Conservation (phyloP, 331 rosid genomes). For the Quercus tomentella region DNA sequence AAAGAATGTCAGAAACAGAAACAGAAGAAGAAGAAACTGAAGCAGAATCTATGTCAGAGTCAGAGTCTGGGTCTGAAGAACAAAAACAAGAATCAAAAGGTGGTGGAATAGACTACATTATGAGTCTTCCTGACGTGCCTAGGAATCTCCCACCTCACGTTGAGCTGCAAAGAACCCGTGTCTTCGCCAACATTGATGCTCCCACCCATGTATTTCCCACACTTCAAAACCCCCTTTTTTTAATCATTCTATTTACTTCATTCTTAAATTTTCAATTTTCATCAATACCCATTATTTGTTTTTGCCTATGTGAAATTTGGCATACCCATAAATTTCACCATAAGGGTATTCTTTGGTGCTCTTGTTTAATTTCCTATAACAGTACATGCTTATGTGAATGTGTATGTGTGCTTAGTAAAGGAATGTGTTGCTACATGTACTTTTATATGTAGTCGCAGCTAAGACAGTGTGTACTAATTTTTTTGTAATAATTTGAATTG, state of each 20-base stretch:
- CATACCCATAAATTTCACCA: not conserved
- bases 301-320: too few relatives aligned
- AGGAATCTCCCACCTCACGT: constrained; percentile 58
- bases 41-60: constrained; percentile 22
- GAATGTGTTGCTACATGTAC: too few relatives aligned
- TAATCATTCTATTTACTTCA: not conserved
- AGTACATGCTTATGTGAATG: not conserved
- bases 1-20: constrained; percentile 18
- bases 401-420: not conserved
- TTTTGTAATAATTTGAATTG: not conserved
- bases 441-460: too few relatives aligned
- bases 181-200: constrained; percentile 74
- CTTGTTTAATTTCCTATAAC: not conserved
- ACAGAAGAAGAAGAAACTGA: constrained; percentile 20
- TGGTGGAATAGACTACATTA: constrained; percentile 42
- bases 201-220: constrained; percentile 55
- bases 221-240: not conserved
- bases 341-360: not conserved
- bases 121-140: constrained; percentile 72
- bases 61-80: constrained; percentile 10
- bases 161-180: constrained; percentile 67
- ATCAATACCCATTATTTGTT: not conserved
- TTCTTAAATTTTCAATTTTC: not conserved
- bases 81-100: not conserved
- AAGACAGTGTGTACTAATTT: too few relatives aligned